Conservation (phyloP, 2,329 filamentous ascomycete species). For the Verruconis gallopava region DNA sequence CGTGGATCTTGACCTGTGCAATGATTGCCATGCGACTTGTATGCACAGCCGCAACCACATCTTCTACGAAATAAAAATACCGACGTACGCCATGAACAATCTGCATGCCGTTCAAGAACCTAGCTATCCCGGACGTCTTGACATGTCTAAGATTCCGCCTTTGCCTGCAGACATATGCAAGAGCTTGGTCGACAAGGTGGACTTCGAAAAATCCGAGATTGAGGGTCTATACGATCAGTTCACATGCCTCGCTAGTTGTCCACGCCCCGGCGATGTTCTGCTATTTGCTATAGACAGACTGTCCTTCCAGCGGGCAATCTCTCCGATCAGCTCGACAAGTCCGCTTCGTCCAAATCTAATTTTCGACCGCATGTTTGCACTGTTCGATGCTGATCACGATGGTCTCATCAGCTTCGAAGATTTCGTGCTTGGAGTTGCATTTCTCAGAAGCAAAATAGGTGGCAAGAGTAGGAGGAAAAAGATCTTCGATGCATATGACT, state of each 20-base stretch:
- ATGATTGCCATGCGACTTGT: constrained; percentile 70
- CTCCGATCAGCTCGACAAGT: constrained; percentile 68
- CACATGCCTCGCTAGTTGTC: constrained; percentile 77
- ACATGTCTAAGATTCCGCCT: constrained; percentile 37
- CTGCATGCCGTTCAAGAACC: constrained; percentile 68
- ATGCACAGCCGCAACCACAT: constrained; percentile 81
- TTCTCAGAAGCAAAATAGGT: background rate
- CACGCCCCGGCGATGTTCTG: constrained; percentile 67
- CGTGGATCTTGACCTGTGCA: constrained; percentile 89
- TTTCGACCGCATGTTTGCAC: constrained; percentile 91
- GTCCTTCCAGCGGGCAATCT: constrained; percentile 83
- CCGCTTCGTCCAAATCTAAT: constrained; percentile 76
- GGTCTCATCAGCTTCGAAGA: constrained; percentile 85
- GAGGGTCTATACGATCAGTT: constrained; percentile 97
- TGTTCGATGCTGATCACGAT: constrained; percentile 86
- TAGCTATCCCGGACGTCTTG: constrained; percentile 81
- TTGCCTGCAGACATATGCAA: constrained; percentile 57
- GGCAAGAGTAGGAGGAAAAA: background rate
- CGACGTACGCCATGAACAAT: constrained; percentile 67
- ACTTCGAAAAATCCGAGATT: constrained; percentile 67
- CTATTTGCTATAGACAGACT: constrained; percentile 77
- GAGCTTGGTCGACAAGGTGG: constrained; percentile 36
- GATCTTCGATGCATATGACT: constrained; percentile 11
- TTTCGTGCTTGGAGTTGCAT: constrained; percentile 43
- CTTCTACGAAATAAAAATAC: constrained; percentile 91